Evolutionary conservation across 2,329 filamentous ascomycete genomes (phyloP).

Genomic region (Dactylellina haptotyla): DNA sequence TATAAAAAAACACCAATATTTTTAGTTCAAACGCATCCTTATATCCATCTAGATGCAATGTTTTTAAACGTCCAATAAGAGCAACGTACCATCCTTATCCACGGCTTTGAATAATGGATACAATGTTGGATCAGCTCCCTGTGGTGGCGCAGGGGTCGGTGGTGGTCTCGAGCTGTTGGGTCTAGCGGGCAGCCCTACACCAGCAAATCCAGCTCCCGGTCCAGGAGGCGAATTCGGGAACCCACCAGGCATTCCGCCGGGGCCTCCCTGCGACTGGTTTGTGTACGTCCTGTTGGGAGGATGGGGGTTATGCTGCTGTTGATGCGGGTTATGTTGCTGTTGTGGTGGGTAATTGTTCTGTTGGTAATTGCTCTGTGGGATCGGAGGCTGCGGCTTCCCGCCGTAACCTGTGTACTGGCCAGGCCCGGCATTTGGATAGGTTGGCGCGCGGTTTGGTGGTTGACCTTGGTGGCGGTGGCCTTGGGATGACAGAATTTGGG

Average conservation of each 20-base stretch:
- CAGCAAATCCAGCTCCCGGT: conserved; percentile 37
- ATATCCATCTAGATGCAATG: too few species aligned
- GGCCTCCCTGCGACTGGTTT: not conserved
- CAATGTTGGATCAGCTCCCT: conserved; percentile 74
- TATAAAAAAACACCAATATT: conserved; percentile 6
- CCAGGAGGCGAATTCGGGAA: conserved; percentile 43
- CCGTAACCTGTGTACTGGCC: conserved; percentile 36
- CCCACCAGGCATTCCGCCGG: conserved; percentile 32
- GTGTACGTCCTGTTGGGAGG: conserved; percentile 38
- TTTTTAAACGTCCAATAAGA: too few species aligned
- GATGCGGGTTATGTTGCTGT: not conserved
- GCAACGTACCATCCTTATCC: conserved; percentile 76
- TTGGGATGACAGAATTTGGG: conserved; percentile 46
- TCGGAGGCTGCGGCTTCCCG: conserved; percentile 46
- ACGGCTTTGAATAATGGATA: conserved; percentile 89
- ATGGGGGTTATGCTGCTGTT: not conserved
- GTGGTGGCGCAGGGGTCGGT: conserved; percentile 70
- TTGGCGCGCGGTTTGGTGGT: conserved; percentile 16
- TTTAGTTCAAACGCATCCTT: not conserved
- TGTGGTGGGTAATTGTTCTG: not conserved
- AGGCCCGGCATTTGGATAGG: conserved; percentile 32
- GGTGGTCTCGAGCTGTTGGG: conserved; percentile 68
- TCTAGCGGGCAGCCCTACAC: conserved; percentile 45
- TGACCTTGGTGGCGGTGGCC: conserved; percentile 14
- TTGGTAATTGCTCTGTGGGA: conserved; percentile 26